Percentiles rank a stretch among this genome's conserved stretches.
Conservation (phyloP, 768 basidiomycete species). For the Pisolithus sp. region DNA sequence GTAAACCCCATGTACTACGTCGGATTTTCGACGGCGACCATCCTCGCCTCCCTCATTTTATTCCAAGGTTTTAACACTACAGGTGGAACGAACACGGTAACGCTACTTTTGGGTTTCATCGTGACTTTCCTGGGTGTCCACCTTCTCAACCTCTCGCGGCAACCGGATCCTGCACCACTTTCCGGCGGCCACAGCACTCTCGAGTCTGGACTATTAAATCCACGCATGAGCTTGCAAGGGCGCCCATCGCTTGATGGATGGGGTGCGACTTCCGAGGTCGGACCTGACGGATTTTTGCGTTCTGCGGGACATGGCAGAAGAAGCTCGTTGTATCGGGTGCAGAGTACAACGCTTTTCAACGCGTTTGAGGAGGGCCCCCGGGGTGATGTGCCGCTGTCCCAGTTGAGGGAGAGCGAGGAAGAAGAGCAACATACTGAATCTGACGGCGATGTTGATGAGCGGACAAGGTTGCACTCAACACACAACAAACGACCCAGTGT, state of each 20-base stretch:
- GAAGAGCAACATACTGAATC: conserved; percentile 39
- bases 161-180: conserved; percentile 40
- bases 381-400: conserved; percentile 50
- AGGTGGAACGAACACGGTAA: conserved; percentile 72
- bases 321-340: conserved; percentile 58
- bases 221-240: conserved; percentile 75
- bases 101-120: conserved; percentile 83
- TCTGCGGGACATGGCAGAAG: conserved; percentile 53
- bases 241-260: conserved; percentile 78
- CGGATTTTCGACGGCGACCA: conserved; percentile 89
- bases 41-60: conserved; percentile 90
- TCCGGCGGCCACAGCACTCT: conserved; percentile 46
- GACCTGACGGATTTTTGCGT: conserved; percentile 18
- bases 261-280: conserved; percentile 35
- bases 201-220: conserved; percentile 65
- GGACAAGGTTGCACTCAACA: conserved; percentile 27
- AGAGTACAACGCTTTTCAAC: conserved; percentile 64
- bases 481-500: conserved; percentile 23
- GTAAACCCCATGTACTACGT: conserved; percentile 99
- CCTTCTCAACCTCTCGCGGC: conserved; percentile 77
- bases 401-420: conserved; percentile 62
- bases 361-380: conserved; percentile 56
- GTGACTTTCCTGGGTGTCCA: conserved; percentile 98
- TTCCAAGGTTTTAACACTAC: conserved; percentile 97
- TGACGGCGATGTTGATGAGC: conserved; percentile 43